phyloP scores from a whole-genome alignment of 176 grass and related monocot species.

The Coix lacrymajobi region DNA sequence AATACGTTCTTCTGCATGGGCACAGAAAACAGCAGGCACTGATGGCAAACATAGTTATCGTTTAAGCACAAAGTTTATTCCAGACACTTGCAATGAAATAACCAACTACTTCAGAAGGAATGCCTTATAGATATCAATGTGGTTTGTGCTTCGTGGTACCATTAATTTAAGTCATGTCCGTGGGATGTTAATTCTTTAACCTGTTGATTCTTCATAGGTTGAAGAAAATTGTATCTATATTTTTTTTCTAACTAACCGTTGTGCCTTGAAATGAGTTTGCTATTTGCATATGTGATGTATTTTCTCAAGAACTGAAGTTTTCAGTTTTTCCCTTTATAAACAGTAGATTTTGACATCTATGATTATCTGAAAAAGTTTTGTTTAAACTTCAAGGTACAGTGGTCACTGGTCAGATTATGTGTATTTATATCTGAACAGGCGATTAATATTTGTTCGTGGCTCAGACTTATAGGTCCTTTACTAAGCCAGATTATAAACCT shows the following conservation, averaged over 20 bases:
- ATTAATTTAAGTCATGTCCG: constrained; percentile 10
- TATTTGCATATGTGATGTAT: neutral
- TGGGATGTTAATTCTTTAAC: neutral
- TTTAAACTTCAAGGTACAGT: neutral
- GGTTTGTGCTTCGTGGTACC: neutral
- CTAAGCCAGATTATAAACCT: neutral
- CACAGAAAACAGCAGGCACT: neutral
- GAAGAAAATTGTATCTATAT: neutral
- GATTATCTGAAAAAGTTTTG: neutral
- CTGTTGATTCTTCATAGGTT: neutral
- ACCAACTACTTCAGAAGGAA: constrained; percentile 14
- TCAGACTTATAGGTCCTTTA: neutral
- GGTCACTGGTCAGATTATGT: neutral
- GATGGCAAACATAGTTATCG: neutral
- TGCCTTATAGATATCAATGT: neutral
- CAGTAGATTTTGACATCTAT: neutral
- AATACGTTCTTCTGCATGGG: neutral
- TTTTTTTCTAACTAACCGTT: neutral
- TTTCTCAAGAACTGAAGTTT: neutral
- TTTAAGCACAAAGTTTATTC: neutral
- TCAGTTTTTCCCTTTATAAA: neutral
- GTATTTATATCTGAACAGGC: neutral
- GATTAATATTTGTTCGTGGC: neutral
- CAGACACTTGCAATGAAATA: neutral
- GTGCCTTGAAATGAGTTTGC: neutral